Base-by-base conservation (phyloP, 257 asterid genomes). In the Dorcoceras hygrometricum region DNA sequence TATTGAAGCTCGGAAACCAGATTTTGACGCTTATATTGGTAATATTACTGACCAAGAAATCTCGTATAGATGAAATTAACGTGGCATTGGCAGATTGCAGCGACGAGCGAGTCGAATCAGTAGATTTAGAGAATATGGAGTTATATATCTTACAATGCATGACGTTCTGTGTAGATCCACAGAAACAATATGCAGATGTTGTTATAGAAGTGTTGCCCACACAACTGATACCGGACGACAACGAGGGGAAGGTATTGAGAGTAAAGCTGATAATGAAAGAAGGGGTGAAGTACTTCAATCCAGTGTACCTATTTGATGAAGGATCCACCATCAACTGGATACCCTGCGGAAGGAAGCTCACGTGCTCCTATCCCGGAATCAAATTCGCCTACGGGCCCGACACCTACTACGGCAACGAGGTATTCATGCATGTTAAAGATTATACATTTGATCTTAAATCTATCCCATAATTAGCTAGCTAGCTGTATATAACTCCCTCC, bases 361-460 rank as follows among this genome's bases (percentile, higher is more conserved):
- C 99, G 0, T 94, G 98, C 81, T 94, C 99, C 19, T 94, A 94
- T 76, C 99, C 99, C 54, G 99, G 99, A 69, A 94, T 94, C 96
- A 90, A 88, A 28, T 90, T 88, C 77, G 16, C 85, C 66, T 94
- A 94, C 32, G 94, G 96, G 28, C 99, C 99, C 26, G 96, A 94
- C 20, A 50, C 87, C 39, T 94, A 88, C 84, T 94, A 26, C 11
- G 99, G 79, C 78, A 66, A 90, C 20, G 99, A 94, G 99, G 97
- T 92, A 83, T n/a, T n/a, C n/a, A n/a, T n/a, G n/a, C n/a, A n/a
- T n/a, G n/a, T n/a, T n/a, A n/a, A n/a, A n/a, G n/a, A n/a, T n/a
- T n/a, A n/a, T n/a, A n/a, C n/a, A n/a, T n/a, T n/a, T n/a, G n/a
- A n/a, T n/a, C n/a, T n/a, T n/a, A n/a, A n/a, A n/a, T n/a, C n/a